phyloP scores from a whole-genome alignment of 768 basidiomycete species.

The Termitomyces sp. region DNA sequence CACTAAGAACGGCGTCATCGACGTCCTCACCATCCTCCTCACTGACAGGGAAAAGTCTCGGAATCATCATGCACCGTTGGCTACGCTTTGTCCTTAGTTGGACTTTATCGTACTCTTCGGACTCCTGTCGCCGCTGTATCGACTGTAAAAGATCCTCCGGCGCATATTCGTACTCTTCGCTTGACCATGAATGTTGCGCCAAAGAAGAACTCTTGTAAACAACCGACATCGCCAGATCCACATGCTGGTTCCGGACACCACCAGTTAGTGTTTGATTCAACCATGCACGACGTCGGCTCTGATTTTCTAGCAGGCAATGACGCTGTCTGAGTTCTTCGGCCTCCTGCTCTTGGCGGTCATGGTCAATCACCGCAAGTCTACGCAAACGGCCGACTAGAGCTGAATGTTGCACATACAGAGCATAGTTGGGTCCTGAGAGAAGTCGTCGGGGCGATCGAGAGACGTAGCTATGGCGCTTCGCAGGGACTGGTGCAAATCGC shows the following conservation, averaged over 20 bases:
- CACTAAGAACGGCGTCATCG: slow-evolving; percentile 16
- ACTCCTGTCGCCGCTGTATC: slow-evolving; percentile 5
- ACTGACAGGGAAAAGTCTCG: slow-evolving; percentile 33
- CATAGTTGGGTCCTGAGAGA: slow-evolving; percentile 24
- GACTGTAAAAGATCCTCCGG: not conserved
- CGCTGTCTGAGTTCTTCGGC: slow-evolving; percentile 34
- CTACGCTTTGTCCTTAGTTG: slow-evolving; percentile 7
- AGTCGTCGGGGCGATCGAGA: slow-evolving; percentile 22
- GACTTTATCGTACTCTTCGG: slow-evolving; percentile 14
- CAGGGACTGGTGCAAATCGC: slow-evolving; percentile 18
- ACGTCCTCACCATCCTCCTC: slow-evolving; percentile 26
- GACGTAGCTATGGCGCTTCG: slow-evolving; percentile 13
- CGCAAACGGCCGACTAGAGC: slow-evolving; percentile 30
- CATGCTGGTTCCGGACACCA: slow-evolving; percentile 9
- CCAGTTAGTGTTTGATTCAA: slow-evolving; percentile 39
- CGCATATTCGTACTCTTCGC: slow-evolving; percentile 26
- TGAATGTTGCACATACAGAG: slow-evolving; percentile 27
- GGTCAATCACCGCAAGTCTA: slow-evolving; percentile 34
- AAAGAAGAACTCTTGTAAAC: slow-evolving; percentile 50
- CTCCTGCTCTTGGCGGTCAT: slow-evolving; percentile 32
- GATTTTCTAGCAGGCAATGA: slow-evolving; percentile 45
- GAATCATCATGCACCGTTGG: slow-evolving; percentile 11
- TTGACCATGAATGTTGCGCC: slow-evolving; percentile 29
- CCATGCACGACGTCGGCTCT: slow-evolving; percentile 64
- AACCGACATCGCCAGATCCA: slow-evolving; percentile 39